Evolutionary conservation across 495 filamentous ascomycete species (phyloP).

Genomic region (Daldinia bambusicola): DNA sequence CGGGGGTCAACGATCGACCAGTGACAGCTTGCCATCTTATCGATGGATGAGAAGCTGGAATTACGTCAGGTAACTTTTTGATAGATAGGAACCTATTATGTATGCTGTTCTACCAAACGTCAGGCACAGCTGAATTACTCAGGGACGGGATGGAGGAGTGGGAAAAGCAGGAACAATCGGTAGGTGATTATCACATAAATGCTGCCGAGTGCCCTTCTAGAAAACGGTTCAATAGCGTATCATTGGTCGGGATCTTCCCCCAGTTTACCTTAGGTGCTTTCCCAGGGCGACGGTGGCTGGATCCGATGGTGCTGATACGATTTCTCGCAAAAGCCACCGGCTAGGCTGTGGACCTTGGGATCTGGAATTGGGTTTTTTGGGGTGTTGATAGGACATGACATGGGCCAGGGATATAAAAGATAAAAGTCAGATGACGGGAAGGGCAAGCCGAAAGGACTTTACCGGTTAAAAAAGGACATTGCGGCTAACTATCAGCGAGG

Average conservation of each 20-base stretch:
- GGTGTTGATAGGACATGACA: constrained; percentile 23
- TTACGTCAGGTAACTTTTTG: constrained; percentile 45
- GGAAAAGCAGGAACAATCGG: constrained; percentile 16
- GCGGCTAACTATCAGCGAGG: constrained; percentile 26
- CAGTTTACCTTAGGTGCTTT: constrained; percentile 1
- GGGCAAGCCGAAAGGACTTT: not conserved
- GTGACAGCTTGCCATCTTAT: constrained; percentile 45
- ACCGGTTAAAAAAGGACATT: not conserved
- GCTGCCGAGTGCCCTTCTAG: constrained; percentile 23
- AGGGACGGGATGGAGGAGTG: not conserved
- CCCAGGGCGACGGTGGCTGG: constrained; percentile 25
- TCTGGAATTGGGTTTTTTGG: constrained; percentile 12
- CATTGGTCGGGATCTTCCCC: constrained; percentile 19
- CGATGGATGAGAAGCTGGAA: constrained; percentile 43
- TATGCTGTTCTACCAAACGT: constrained; percentile 16
- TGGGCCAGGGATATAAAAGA: constrained; percentile 30
- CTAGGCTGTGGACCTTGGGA: constrained; percentile 17
- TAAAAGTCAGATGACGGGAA: constrained; percentile 10
- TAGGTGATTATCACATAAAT: not conserved
- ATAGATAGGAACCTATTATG: constrained; percentile 29
- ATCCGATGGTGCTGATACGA: constrained; percentile 31
- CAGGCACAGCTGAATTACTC: constrained; percentile 41
- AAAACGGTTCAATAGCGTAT: constrained; percentile 5
- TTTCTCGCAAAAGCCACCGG: constrained; percentile 18
- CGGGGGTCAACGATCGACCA: constrained; percentile 28